A percentile compares a stretch with the other conserved stretches of the same genome.
Evolutionary conservation across 73 alveolate genomes (phyloP).

Genomic region (Paramecium pentaurelia): DNA sequence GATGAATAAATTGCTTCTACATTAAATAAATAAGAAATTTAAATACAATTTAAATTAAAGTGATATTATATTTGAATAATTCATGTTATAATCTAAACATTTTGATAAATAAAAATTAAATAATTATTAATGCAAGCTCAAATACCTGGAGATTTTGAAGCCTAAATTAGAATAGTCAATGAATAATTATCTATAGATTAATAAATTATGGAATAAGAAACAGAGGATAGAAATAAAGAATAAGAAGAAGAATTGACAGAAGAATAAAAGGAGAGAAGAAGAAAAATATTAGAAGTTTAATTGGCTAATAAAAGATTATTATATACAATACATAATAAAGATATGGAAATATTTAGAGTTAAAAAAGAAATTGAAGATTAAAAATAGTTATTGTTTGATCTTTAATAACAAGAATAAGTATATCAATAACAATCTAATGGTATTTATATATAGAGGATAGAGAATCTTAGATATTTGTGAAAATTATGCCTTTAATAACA

Average conservation of each 20-base stretch:
- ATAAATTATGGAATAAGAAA: background rate
- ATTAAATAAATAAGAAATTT: background rate
- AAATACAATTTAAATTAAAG: background rate
- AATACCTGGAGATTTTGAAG: background rate
- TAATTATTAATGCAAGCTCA: background rate
- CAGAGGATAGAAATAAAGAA: background rate
- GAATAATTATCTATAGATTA: background rate
- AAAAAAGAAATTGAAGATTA: constrained; percentile 33
- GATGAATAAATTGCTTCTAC: background rate
- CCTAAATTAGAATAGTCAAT: background rate
- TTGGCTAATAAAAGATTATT: constrained; percentile 2
- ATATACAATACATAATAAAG: constrained; percentile 34
- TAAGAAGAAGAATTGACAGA: constrained; percentile 36
- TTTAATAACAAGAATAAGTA: background rate
- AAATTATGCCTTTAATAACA: background rate
- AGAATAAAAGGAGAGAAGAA: constrained; percentile 37
- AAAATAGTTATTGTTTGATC: background rate
- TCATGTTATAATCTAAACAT: background rate
- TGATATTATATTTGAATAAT: background rate
- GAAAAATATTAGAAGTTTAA: constrained; percentile 20
- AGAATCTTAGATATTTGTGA: background rate
- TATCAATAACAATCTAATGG: background rate
- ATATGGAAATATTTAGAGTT: constrained; percentile 19
- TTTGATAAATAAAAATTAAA: background rate
- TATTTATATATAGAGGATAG: background rate